Evolutionary conservation across 352 stramenopile genomes (phyloP), one percentile per base, ranked within the genome.

Genomic region (Globisporangium yorkense): DNA sequence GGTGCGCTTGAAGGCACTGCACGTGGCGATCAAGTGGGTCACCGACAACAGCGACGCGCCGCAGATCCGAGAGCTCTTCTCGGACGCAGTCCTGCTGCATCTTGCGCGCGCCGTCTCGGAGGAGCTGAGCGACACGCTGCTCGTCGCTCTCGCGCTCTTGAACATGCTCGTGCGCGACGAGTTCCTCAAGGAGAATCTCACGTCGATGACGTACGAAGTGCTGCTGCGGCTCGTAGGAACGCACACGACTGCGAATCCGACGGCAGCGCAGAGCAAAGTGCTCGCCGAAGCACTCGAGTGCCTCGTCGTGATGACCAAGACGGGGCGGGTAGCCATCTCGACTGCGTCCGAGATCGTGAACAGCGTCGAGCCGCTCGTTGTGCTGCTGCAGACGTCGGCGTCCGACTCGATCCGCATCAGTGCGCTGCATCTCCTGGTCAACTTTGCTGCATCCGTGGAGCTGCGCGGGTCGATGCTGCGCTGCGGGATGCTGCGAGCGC

Each of bases 381-480:
- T 72, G 8, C 46, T 90, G 29, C 33, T 88, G 13, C 59, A 61
- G 2, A 49, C 45, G 33, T 57, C 56, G 31, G 49, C 59, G 13
- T 72, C 54, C 5, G 70, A 71, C 35, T 59, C 55, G 6, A 63
- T 87, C 29, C 76, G 76, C 2, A 49, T 88, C 13, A 77, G 88
- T 29, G 63, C 71, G 10, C 61, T 90, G 16, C 87, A 86, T 51
- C 59, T 92, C 57, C 62, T 90, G 9, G 80, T 92, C 3, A 89
- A 84, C 27, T 92, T 85, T 48, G 76, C 80, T 4, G 79, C 80
- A 0, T 71, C 67, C 0, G 41, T 48, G 24, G 71, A 87, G 13
- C 56, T 86, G 21, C 67, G 77, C 1, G 57, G 27, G 6, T 59
- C 61, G 0, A 84, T 92, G 65, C 48, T 81, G 15, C 48, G 61